These are phyloP conservation scores for Coniophora puteana DNA, from an alignment of 1,284 basidiomycete genomes.

Conservation along the genomic window DNA sequence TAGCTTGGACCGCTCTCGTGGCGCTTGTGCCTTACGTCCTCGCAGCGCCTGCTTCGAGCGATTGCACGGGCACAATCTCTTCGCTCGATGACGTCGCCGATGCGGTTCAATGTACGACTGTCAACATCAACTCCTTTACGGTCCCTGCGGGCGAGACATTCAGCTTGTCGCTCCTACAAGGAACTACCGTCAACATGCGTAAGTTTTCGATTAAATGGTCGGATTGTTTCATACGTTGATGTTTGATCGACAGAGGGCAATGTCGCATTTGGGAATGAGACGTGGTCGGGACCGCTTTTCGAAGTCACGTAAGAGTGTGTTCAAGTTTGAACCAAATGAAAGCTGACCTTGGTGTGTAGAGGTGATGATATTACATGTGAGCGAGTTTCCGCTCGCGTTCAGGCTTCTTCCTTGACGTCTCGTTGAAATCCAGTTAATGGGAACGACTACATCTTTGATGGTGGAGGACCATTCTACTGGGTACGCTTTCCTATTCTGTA, in stretches of 20 bases:
- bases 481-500: conserved; percentile 17
- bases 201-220: conserved; percentile 6
- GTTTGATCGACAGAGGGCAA: conserved; percentile 35
- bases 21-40: conserved; percentile 10
- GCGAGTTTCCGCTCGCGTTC: conserved; percentile 7
- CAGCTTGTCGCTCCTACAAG: conserved; percentile 32
- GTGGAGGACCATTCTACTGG: conserved; percentile 41
- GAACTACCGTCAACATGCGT: conserved; percentile 39
- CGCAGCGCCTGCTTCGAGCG: conserved; percentile 9
- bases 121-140: conserved; percentile 34
- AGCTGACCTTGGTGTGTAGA: conserved; percentile 18
- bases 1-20: conserved; percentile 18
- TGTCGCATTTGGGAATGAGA: conserved; percentile 35
- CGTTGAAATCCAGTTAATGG: conserved; percentile 37
- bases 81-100: conserved; percentile 29
- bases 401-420: not conserved
- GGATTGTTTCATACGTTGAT: not conserved
- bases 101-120: conserved; percentile 29
- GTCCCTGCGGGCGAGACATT: conserved; percentile 43
- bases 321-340: not conserved
- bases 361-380: conserved; percentile 36
- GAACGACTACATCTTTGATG: conserved; percentile 42
- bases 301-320: conserved; percentile 17
- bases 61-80: conserved; percentile 30
- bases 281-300: conserved; percentile 42